phyloP scores from a whole-genome alignment of 345 rosid genomes.

The Lepidium didymum region DNA sequence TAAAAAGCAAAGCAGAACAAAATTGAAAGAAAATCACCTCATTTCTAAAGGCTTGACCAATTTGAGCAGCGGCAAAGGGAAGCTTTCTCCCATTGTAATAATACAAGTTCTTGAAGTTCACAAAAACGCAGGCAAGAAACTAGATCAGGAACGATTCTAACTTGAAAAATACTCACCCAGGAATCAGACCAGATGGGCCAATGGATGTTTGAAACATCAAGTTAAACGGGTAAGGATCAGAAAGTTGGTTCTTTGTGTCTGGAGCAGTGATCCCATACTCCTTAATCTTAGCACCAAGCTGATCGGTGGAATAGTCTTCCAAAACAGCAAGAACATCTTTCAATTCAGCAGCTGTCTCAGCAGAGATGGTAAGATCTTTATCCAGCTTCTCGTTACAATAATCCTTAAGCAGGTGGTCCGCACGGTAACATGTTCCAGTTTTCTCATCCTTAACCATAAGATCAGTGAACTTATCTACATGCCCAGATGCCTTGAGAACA shows the following conservation, averaged over 20 bases:
- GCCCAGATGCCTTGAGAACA: slow-evolving; percentile 94
- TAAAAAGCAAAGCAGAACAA: slow-evolving; percentile 26
- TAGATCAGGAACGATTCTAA: background rate
- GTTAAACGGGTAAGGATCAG: slow-evolving; percentile 84
- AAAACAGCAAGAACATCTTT: slow-evolving; percentile 68
- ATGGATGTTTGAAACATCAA: slow-evolving; percentile 94
- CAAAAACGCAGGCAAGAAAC: slow-evolving; percentile 40
- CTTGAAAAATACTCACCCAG: slow-evolving; percentile 48
- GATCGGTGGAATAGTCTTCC: slow-evolving; percentile 67
- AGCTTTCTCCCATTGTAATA: slow-evolving; percentile 86
- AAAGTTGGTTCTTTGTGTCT: slow-evolving; percentile 65
- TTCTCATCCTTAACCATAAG: slow-evolving; percentile 94
- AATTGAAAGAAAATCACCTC: slow-evolving; percentile 40
- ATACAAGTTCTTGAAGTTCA: slow-evolving; percentile 77
- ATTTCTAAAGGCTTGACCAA: slow-evolving; percentile 94
- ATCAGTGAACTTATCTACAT: slow-evolving; percentile 94
- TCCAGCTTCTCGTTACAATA: slow-evolving; percentile 78
- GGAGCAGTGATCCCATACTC: slow-evolving; percentile 77
- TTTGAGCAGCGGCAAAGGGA: slow-evolving; percentile 96
- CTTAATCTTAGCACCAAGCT: slow-evolving; percentile 70
- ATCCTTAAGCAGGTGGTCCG: slow-evolving; percentile 90
- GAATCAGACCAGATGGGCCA: slow-evolving; percentile 72
- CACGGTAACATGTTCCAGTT: slow-evolving; percentile 78
- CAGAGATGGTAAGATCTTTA: slow-evolving; percentile 61
- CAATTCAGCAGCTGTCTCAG: slow-evolving; percentile 77